Evolutionary conservation across 2,329 filamentous ascomycete species (phyloP).

Genomic region (Elsinoe batatas): DNA sequence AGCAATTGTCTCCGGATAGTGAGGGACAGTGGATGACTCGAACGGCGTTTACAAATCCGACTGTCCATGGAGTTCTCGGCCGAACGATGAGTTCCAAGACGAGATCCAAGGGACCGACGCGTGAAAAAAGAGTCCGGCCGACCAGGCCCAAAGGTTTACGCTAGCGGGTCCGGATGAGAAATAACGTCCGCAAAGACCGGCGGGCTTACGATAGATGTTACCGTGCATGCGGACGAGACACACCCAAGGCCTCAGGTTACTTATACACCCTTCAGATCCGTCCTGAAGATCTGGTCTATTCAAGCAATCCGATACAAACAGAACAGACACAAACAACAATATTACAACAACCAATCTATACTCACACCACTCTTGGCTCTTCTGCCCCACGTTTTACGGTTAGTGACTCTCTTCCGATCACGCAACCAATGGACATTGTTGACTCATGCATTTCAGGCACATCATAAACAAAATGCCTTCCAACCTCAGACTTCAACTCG

Average conservation of each 20-base stretch:
- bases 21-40: neutral
- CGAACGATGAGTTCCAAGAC: neutral
- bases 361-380: neutral
- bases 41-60: constrained; percentile 4
- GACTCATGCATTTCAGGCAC: constrained; percentile 16
- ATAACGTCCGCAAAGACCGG: neutral
- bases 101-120: neutral
- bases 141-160: neutral
- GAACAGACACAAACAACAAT: neutral
- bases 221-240: neutral
- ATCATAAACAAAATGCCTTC: constrained; percentile 35
- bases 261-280: constrained; percentile 2
- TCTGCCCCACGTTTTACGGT: constrained; percentile 7
- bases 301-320: neutral
- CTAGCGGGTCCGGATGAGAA: neutral
- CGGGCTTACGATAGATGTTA: constrained; percentile 6
- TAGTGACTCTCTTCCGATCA: constrained; percentile 9
- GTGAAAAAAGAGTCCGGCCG: neutral
- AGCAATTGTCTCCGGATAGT: neutral
- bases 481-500: constrained; percentile 32
- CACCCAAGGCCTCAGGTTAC: constrained; percentile 4
- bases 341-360: neutral
- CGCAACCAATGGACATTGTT: constrained; percentile 9
- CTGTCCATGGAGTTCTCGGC: neutral
- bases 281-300: neutral